Base-by-base conservation (phyloP, 2,329 filamentous ascomycete genomes). In the Hypoxylon sp. region DNA sequence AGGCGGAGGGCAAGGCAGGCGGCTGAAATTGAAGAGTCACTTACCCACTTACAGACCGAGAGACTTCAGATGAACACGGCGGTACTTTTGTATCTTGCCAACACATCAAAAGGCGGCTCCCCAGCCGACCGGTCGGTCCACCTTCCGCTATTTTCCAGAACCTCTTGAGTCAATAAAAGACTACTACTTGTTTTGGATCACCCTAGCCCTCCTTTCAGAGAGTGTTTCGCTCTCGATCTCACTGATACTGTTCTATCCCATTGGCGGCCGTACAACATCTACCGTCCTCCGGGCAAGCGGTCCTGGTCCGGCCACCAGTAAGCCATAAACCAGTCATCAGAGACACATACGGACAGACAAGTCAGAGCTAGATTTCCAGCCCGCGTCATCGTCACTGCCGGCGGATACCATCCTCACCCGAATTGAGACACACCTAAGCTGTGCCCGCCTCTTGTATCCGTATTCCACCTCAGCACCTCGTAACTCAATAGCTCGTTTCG, bases 341-440 rank as follows among this genome's bases (percentile, higher is more conserved):
- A 69, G 63, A 71, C 64, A 64, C 36, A 48, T 9, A 42, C 58
- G 49, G 60, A 61, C 53, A 71, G 70, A 67, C 62, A 69, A 62
- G 46, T 52, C 30, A 62, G 59, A 65, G 53, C 59, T 60, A 48
- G 60, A 42, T 38, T 58, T 24, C 26, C 42, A 66, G 40, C 36
- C 55, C 50, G 44, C 61, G 24, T 64, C 58, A 60, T 20, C 48
- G 20, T 58, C 58, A 53, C 40, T 30, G 32, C 51, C 51, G 60
- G 49, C 24, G 32, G 46, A 45, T n/a, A 55, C 28, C 22, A 55
- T 33, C 51, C 26, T 46, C 16, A 59, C 32, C 14, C 3, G 18
- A 28, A 46, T 22, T 60, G 49, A 61, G 20, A 53, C 22, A 46
- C 30, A 55, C 28, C 54, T 36, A 50, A 24, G n/a, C 32, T 59